phyloP scores from a whole-genome alignment of 2,329 filamentous ascomycete genomes.

The Daldinia sp. region DNA sequence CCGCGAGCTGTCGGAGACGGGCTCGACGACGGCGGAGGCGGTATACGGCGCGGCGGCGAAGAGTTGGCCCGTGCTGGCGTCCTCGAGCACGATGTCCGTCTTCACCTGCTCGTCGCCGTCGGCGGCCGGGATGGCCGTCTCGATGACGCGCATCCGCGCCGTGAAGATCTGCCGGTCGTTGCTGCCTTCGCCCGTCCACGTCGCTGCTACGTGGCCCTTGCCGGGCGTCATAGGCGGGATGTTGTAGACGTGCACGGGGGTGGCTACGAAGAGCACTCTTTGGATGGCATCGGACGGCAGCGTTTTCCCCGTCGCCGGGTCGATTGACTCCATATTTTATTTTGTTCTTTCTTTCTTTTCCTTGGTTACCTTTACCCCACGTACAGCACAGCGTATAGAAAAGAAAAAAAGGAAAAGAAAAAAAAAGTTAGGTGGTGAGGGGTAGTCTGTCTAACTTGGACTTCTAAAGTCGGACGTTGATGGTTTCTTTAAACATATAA shows the following conservation, averaged over 20 bases:
- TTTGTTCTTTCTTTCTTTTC: background rate
- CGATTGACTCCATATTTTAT: conserved; percentile 66
- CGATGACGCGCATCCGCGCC: conserved; percentile 78
- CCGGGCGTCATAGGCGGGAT: conserved; percentile 82
- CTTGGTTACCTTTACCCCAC: background rate
- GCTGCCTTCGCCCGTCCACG: conserved; percentile 76
- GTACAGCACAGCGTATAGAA: too few species aligned
- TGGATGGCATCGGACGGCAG: conserved; percentile 82
- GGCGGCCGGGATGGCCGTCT: conserved; percentile 66
- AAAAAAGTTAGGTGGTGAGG: background rate
- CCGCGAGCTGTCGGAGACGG: conserved; percentile 78
- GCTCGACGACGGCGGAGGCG: conserved; percentile 70
- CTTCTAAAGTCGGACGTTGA: background rate
- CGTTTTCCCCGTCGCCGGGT: conserved; percentile 74
- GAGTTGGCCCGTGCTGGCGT: conserved; percentile 73
- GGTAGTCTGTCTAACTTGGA: background rate
- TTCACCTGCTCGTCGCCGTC: conserved; percentile 66
- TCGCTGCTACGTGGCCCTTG: conserved; percentile 78
- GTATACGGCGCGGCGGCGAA: conserved; percentile 88
- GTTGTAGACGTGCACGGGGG: conserved; percentile 83
- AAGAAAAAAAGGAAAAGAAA: too few species aligned
- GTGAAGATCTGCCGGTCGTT: conserved; percentile 81
- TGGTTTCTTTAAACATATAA: background rate
- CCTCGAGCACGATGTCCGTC: conserved; percentile 81
- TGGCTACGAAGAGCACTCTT: conserved; percentile 80